Evolutionary conservation across 2,329 filamentous ascomycete species (phyloP), one percentile per base, ranked within the genome.

Genomic region (Botrytis hyacinthi): DNA sequence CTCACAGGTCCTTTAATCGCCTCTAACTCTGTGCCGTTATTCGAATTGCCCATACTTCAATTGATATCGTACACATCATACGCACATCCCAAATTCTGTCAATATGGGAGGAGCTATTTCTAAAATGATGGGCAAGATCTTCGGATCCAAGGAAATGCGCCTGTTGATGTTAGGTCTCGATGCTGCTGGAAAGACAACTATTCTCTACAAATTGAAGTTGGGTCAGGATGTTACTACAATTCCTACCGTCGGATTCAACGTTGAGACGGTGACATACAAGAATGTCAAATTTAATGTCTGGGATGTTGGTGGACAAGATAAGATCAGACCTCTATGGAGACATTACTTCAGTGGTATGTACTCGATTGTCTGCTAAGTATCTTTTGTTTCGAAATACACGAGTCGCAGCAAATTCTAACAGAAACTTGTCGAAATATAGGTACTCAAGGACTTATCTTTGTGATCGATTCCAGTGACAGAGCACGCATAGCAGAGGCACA

Each of bases 261-360:
- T 98, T 84, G 95, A 98, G 88, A 97, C 94, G 7, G 95, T 98
- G 80, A 97, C 95, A 78, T 98, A 97, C 88, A 98, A 98, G 89
- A 98, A 98, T 84, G 95, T 98, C 85, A 97, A 98, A 85, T 98
- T 98, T 87, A 98, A 97, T 81, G 95, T 98, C 76, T 98, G 95
- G 95, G 95, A 98, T 86, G 95, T 98, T 75, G 95, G 95, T 84
- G 95, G 95, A 77, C 95, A 98, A 87, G 95, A 98, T 89, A 98
- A 98, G 91, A 98, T 98, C 81, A 90, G 95, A 78, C 95, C 95
- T 76, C 87, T 98, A 75, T 98, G 95, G 95, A 91, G 95, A 85
- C 95, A 98, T 87, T 98, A 98, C 87, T 98, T 97, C 82, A 92
- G 90, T 79, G 92, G 91, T 91, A 83, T 80, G 88, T 81, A 66